phyloP scores from a whole-genome alignment of 805 yeast species.

The Hanseniaspora valbyensis region DNA sequence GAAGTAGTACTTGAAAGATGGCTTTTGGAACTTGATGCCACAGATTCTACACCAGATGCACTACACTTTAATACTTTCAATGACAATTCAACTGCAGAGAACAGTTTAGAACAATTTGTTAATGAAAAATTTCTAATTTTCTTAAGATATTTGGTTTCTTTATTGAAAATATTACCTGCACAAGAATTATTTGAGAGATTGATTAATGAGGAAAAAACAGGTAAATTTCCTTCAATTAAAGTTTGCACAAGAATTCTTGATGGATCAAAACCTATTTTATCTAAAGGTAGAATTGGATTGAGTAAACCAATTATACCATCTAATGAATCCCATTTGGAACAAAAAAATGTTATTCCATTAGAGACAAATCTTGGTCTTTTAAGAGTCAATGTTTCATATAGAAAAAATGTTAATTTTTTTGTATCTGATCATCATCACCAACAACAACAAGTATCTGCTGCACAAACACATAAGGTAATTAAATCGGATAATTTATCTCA shows the following conservation, averaged over 20 bases:
- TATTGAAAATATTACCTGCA: constrained; percentile 59
- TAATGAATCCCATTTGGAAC: constrained; percentile 42
- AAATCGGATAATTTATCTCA: neutral
- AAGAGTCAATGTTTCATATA: constrained; percentile 64
- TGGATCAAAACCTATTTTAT: constrained; percentile 66
- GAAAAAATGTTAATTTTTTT: constrained; percentile 58
- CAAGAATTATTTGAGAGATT: constrained; percentile 45
- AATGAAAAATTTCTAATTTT: constrained; percentile 65
- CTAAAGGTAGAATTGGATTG: constrained; percentile 77
- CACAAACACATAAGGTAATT: neutral
- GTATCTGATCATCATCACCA: constrained; percentile 46
- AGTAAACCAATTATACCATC: constrained; percentile 49
- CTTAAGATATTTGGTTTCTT: constrained; percentile 62
- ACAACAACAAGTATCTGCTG: constrained; percentile 27
- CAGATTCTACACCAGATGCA: constrained; percentile 32
- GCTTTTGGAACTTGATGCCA: constrained; percentile 55
- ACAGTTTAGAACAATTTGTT: constrained; percentile 51
- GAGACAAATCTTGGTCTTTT: constrained; percentile 66
- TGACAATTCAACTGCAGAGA: constrained; percentile 17
- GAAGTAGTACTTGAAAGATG: constrained; percentile 93
- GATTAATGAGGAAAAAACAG: constrained; percentile 23
- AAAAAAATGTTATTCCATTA: constrained; percentile 57
- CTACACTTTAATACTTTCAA: constrained; percentile 30
- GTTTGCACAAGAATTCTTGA: constrained; percentile 57
- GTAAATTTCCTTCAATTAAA: constrained; percentile 24